Evolutionary conservation across 2,329 filamentous ascomycete genomes (phyloP).

Genomic region (Fusarium bulbicola): DNA sequence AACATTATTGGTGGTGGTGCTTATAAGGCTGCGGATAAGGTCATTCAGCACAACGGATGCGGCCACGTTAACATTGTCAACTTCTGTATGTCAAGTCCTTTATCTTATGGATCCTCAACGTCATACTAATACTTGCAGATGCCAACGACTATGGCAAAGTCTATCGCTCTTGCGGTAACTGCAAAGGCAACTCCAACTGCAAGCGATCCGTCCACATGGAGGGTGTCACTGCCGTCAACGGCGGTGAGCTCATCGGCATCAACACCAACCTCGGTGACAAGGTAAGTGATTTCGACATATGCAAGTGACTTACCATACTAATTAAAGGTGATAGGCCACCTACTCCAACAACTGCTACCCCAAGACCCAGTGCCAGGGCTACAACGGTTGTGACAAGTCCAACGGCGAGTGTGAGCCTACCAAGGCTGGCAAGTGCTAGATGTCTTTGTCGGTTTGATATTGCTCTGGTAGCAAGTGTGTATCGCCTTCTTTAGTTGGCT

Average conservation of each 20-base stretch:
- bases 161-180: conserved; percentile 42
- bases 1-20: conserved; percentile 57
- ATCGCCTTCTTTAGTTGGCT: neutral
- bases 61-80: conserved; percentile 54
- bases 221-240: conserved; percentile 50
- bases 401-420: conserved; percentile 43
- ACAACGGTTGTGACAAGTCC: conserved; percentile 44
- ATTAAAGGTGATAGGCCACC: conserved; percentile 22
- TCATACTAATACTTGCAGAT: neutral
- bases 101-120: rapidly evolving
- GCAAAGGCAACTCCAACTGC: conserved; percentile 42
- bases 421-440: conserved; percentile 32
- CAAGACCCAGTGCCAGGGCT: conserved; percentile 43
- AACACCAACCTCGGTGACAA: conserved; percentile 51
- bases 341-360: conserved; percentile 45
- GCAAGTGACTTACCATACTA: rapidly evolving
- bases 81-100: neutral
- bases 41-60: conserved; percentile 59
- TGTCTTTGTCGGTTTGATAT: rapidly evolving
- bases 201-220: conserved; percentile 56
- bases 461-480: neutral
- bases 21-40: conserved; percentile 55
- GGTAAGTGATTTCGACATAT: rapidly evolving
- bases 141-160: conserved; percentile 59
- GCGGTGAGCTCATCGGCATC: conserved; percentile 54